Conservation (phyloP, 805 yeast species). For the Candida lessepsii region DNA sequence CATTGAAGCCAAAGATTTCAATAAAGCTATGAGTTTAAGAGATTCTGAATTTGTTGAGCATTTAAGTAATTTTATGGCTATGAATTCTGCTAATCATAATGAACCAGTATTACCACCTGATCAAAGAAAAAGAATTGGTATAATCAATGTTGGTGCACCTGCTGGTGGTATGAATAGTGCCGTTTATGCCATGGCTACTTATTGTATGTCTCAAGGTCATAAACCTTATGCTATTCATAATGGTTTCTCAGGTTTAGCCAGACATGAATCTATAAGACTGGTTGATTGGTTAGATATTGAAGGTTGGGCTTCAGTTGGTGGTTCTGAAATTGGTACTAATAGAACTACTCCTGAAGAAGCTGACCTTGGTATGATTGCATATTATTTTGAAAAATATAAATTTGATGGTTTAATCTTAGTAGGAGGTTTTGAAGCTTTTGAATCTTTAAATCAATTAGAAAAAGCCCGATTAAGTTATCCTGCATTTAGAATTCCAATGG, state of each 20-base stretch:
- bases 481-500: constrained; percentile 91
- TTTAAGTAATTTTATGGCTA: constrained; percentile 66
- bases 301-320: constrained; percentile 87
- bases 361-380: constrained; percentile 89
- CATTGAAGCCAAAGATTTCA: constrained; percentile 74
- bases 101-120: constrained; percentile 57
- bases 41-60: constrained; percentile 87
- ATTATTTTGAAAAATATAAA: constrained; percentile 81
- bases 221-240: constrained; percentile 86
- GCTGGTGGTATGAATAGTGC: constrained; percentile 96
- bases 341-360: constrained; percentile 73
- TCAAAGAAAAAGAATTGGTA: constrained; percentile 71
- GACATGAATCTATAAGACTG: constrained; percentile 80
- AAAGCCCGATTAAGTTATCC: constrained; percentile 79
- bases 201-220: constrained; percentile 89
- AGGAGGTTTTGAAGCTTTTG: constrained; percentile 98
- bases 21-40: constrained; percentile 80
- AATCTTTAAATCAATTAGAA: constrained; percentile 76
- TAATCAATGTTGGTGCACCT: constrained; percentile 94
- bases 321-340: constrained; percentile 96
- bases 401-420: constrained; percentile 88
- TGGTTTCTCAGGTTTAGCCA: constrained; percentile 87
- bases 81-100: constrained; percentile 67
- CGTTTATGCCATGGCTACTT: constrained; percentile 83
- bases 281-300: constrained; percentile 84